These are phyloP conservation scores for Talaromyces atroroseus DNA, from an alignment of 2,329 filamentous ascomycete genomes.

Conservation along the genomic window DNA sequence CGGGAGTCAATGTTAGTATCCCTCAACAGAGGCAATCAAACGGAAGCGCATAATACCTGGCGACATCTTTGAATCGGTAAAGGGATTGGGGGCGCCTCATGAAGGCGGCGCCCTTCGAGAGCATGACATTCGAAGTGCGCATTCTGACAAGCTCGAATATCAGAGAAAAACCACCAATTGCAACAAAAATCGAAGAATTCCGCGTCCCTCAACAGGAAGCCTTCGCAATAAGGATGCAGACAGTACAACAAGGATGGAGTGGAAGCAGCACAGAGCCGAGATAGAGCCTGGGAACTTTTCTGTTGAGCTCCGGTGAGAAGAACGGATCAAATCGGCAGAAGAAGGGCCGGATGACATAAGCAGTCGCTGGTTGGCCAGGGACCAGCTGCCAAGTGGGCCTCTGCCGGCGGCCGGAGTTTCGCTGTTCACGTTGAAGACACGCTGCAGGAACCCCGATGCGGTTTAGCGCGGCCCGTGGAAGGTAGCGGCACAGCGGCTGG, in stretches of 20 bases:
- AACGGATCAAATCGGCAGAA: slow-evolving; percentile 27
- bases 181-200: slow-evolving; percentile 11
- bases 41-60: slow-evolving; percentile 31
- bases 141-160: slow-evolving; percentile 52
- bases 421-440: slow-evolving; percentile 14
- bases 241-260: slow-evolving; percentile 17
- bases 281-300: slow-evolving; percentile 32
- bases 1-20: slow-evolving; percentile 4
- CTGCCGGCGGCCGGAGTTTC: slow-evolving; percentile 16
- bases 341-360: slow-evolving; percentile 20
- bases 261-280: slow-evolving; percentile 11
- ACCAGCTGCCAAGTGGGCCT: slow-evolving; percentile 14
- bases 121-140: slow-evolving; percentile 40
- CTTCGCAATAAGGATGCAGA: slow-evolving; percentile 19
- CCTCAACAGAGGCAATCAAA: not conserved
- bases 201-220: slow-evolving; percentile 16
- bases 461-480: slow-evolving; percentile 5
- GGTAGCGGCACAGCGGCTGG: not conserved
- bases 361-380: not conserved
- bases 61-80: slow-evolving; percentile 38
- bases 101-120: slow-evolving; percentile 37
- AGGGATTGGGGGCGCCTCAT: slow-evolving; percentile 43
- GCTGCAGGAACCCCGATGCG: slow-evolving; percentile 11
- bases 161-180: slow-evolving; percentile 31
- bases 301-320: slow-evolving; percentile 39